Evolutionary conservation across 208 protist genomes (phyloP).

Genomic region (Wallacemonas collosoma): DNA sequence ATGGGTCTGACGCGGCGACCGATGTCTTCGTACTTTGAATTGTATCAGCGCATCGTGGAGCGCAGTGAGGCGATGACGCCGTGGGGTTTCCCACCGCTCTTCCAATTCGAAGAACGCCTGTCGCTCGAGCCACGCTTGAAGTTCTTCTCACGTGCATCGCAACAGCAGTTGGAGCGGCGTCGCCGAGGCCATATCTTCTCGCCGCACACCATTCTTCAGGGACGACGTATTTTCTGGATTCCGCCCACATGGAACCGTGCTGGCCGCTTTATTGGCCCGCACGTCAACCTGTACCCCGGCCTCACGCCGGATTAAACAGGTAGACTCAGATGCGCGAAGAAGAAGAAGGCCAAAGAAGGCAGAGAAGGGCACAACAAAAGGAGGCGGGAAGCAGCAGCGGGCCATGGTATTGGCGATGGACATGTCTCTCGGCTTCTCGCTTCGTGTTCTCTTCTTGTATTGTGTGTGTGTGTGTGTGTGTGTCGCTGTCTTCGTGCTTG

Average conservation of each 20-base stretch:
- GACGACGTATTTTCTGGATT: constrained; percentile 87
- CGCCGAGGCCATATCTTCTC: constrained; percentile 75
- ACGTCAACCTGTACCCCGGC: constrained; percentile 87
- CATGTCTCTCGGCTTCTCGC: not conserved
- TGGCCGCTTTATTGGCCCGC: constrained; percentile 76
- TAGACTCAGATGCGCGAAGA: not conserved
- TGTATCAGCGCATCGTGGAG: constrained; percentile 92
- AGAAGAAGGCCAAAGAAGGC: not conserved
- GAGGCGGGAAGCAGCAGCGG: not conserved
- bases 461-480: not conserved
- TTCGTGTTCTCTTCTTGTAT: too few species aligned
- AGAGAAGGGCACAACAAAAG: not conserved
- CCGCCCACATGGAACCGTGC: constrained; percentile 88
- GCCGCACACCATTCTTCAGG: constrained; percentile 71
- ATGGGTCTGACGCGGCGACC: constrained; percentile 87
- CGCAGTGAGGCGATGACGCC: constrained; percentile 90
- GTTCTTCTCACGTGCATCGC: constrained; percentile 81
- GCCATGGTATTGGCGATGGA: not conserved
- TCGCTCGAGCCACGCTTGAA: constrained; percentile 83
- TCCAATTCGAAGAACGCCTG: constrained; percentile 91
- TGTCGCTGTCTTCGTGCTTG: constrained; percentile 12
- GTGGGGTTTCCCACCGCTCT: constrained; percentile 91
- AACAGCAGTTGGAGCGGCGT: constrained; percentile 79
- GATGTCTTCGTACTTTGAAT: constrained; percentile 91
- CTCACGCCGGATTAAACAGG: constrained; percentile 77